Conservation (phyloP, 2,329 filamentous ascomycete species). For the Xylariaceae sp. region DNA sequence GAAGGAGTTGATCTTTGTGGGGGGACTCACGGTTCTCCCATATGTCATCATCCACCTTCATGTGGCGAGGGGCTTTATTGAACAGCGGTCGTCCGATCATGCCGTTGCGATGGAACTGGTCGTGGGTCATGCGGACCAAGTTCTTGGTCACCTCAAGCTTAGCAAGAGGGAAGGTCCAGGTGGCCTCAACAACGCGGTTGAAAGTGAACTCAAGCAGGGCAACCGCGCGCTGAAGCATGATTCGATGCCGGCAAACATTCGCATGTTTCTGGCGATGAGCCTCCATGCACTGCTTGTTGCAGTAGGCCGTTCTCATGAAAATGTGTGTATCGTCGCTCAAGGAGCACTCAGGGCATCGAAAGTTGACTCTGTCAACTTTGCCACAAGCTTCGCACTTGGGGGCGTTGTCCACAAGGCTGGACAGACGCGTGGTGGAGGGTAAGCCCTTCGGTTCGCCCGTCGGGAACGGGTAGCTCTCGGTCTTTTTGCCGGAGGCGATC, state of each 20-base stretch:
- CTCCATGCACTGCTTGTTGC: slow-evolving; percentile 15
- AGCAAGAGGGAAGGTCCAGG: slow-evolving; percentile 3
- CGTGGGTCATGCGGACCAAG: neutral
- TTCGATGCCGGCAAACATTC: slow-evolving; percentile 7
- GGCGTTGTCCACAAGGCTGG: neutral
- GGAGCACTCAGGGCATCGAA: slow-evolving; percentile 11
- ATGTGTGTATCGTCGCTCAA: slow-evolving; percentile 5
- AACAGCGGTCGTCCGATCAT: too few relatives aligned
- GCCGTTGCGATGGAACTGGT: too few relatives aligned
- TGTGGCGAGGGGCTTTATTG: too few relatives aligned
- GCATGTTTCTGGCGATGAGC: slow-evolving; percentile 7
- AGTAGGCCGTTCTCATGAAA: slow-evolving; percentile 14
- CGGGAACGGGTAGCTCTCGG: slow-evolving; percentile 12
- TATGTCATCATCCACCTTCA: too few relatives aligned
- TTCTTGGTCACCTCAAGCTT: slow-evolving; percentile 3
- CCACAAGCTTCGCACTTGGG: slow-evolving; percentile 9
- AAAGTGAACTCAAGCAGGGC: slow-evolving; percentile 7
- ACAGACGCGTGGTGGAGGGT: slow-evolving; percentile 5
- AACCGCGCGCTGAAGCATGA: slow-evolving; percentile 6
- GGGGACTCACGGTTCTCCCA: too few relatives aligned
- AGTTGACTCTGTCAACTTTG: slow-evolving; percentile 7
- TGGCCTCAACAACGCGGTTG: slow-evolving; percentile 1
- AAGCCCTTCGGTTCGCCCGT: neutral
- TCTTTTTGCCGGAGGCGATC: slow-evolving; percentile 14
- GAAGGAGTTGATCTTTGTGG: too few relatives aligned